Percentiles rank a stretch among this genome's conserved stretches.
phyloP scores from a whole-genome alignment of 768 basidiomycete genomes.

The Termitomyces sp. region DNA sequence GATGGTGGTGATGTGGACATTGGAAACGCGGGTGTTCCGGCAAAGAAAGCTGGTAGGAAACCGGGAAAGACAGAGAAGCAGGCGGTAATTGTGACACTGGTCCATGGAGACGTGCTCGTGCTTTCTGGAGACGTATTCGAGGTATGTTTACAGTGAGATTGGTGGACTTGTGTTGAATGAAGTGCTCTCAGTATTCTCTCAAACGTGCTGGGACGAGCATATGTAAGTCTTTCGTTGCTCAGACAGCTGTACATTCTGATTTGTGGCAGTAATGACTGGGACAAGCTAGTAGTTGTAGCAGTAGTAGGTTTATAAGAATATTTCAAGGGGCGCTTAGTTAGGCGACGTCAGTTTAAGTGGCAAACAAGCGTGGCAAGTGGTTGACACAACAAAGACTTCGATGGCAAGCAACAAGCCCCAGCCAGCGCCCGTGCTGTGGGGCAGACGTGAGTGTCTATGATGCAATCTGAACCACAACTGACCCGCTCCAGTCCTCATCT shows the following conservation, averaged over 20 bases:
- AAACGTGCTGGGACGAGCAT: conserved; percentile 43
- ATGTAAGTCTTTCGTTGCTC: conserved; percentile 27
- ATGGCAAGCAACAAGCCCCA: conserved; percentile 13
- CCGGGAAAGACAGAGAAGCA: conserved; percentile 2
- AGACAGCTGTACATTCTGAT: background rate
- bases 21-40: background rate
- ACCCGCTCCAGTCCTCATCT: conserved; percentile 63
- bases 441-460: conserved; percentile 9
- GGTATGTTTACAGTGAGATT: conserved; percentile 24
- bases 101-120: conserved; percentile 42
- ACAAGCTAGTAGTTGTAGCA: background rate
- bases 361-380: conserved; percentile 8
- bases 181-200: conserved; percentile 35
- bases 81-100: conserved; percentile 31
- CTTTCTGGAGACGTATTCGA: conserved; percentile 40
- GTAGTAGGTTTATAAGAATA: background rate
- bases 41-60: background rate
- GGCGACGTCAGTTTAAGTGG: conserved; percentile 10
- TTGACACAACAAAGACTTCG: conserved; percentile 15
- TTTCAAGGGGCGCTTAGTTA: background rate
- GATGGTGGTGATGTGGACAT: background rate
- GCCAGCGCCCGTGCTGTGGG: conserved; percentile 12
- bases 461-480: conserved; percentile 2
- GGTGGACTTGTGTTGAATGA: conserved; percentile 5
- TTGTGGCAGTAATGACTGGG: conserved; percentile 16